Base-by-base conservation (phyloP, 2,329 filamentous ascomycete genomes). In the Diaporthe batatas region DNA sequence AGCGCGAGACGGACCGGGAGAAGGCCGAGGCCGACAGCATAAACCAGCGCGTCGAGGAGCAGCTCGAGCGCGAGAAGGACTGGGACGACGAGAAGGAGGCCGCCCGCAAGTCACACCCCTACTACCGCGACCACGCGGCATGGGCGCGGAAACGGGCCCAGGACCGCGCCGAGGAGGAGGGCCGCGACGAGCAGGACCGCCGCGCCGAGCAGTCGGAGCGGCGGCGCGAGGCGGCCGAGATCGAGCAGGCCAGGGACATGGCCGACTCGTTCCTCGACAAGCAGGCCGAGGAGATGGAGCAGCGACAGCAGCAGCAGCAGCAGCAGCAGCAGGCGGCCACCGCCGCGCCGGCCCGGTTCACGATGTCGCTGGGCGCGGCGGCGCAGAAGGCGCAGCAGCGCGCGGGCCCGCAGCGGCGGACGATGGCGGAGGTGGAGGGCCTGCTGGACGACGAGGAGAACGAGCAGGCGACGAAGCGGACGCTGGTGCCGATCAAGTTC, bases 391-490 rank as follows among this genome's bases (percentile, higher is more conserved):
- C 87, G 0, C 88, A 90, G 65, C 88, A 89, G 72, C 85, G 87
- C 53, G 84, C 84, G 0, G 86, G 87, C 18, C 84, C 89, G 0
- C 86, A 89, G 72, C 90, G 94, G 73, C 92, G 95, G 74, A 97
- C 94, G 0, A 92, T 97, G 75, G 95, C 95, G 72, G 96, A 99
- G 80, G 94, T 99, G 71, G 96, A 98, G 85, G 94, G 94, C 42
- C 87, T 99, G 0, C 87, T 99, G 76, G 96, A 98, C 83, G 95
- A 98, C 82, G 96, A 98, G 82, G 96, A 98, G 79, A 93, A 96
- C 75, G 90, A 93, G 65, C 85, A 87, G 65, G 88, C 89, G 29
- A 89, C 90, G 6, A 94, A 92, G 82, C 90, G 94, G 10, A 92
- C 92, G 72, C 91, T 97, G 68, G 88, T 96, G 47, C 93, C 94